phyloP scores from a whole-genome alignment of 805 yeast species.

The Wickerhamiella spandovensis region DNA sequence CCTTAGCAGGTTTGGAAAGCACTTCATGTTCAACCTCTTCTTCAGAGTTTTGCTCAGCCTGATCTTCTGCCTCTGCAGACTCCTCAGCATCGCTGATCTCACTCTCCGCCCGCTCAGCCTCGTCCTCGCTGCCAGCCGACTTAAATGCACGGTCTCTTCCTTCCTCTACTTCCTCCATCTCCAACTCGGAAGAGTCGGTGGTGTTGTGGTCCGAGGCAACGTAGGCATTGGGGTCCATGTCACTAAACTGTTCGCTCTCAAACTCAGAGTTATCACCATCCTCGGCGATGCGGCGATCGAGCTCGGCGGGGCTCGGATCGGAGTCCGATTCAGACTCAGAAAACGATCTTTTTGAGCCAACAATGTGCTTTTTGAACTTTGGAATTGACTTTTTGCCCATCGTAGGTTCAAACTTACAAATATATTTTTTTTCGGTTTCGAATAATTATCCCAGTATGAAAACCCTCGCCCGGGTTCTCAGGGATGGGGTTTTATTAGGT shows the following conservation, averaged over 20 bases:
- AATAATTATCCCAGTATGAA: not conserved
- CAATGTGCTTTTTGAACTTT: slow-evolving; percentile 8
- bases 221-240: not conserved
- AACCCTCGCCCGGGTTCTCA: too few species aligned
- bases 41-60: not conserved
- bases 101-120: slow-evolving; percentile 13
- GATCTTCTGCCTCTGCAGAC: slow-evolving; percentile 7
- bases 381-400: slow-evolving; percentile 9
- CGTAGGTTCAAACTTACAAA: not conserved
- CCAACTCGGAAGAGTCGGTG: not conserved
- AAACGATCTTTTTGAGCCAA: not conserved
- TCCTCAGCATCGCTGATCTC: slow-evolving; percentile 12
- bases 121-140: slow-evolving; percentile 15
- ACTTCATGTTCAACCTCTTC: slow-evolving; percentile 1
- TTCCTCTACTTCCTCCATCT: not conserved
- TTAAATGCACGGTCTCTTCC: not conserved
- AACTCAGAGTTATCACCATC: not conserved
- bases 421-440: not conserved
- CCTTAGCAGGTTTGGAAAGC: not conserved
- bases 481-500: too few species aligned
- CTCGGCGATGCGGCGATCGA: not conserved
- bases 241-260: slow-evolving; percentile 7
- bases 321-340: not conserved
- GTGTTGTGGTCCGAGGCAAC: not conserved
- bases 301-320: slow-evolving; percentile 4